These are phyloP conservation scores for Salix arbutifolia DNA, from an alignment of 345 rosid species.

Conservation along the genomic window DNA sequence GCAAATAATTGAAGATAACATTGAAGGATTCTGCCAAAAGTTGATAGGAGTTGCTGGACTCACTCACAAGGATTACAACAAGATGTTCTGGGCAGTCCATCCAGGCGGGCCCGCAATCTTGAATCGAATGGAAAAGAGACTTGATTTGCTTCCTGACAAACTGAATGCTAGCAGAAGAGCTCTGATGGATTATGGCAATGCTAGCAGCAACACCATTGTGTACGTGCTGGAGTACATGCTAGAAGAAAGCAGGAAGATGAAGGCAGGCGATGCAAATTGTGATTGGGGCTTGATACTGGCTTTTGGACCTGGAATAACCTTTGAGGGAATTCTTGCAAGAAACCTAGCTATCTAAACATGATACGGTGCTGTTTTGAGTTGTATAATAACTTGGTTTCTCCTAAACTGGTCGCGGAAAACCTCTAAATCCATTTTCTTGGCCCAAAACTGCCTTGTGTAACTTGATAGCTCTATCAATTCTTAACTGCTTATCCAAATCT, in stretches of 20 bases:
- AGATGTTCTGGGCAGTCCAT: constrained; percentile 94
- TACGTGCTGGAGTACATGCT: constrained; percentile 88
- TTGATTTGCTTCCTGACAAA: constrained; percentile 66
- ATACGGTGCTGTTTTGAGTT: background rate
- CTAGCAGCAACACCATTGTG: constrained; percentile 88
- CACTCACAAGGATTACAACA: constrained; percentile 51
- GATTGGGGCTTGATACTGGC: constrained; percentile 89
- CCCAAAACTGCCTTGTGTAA: background rate
- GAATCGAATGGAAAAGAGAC: constrained; percentile 76
- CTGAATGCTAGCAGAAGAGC: constrained; percentile 80
- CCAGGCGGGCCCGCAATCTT: constrained; percentile 98
- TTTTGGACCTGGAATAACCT: constrained; percentile 95
- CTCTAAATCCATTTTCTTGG: background rate
- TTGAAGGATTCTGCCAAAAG: constrained; percentile 71
- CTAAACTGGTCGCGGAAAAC: background rate
- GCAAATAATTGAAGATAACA: constrained; percentile 80
- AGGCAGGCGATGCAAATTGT: constrained; percentile 19
- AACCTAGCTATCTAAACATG: constrained; percentile 45
- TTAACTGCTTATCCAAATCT: background rate
- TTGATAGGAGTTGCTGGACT: constrained; percentile 47
- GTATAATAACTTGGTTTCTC: background rate
- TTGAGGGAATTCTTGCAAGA: constrained; percentile 94
- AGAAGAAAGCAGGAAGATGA: constrained; percentile 58
- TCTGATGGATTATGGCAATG: constrained; percentile 87
- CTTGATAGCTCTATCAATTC: background rate